Percentiles rank a stretch among this genome's conserved stretches.
phyloP scores from a whole-genome alignment of 768 basidiomycete species.

The Termitomyces sp. region DNA sequence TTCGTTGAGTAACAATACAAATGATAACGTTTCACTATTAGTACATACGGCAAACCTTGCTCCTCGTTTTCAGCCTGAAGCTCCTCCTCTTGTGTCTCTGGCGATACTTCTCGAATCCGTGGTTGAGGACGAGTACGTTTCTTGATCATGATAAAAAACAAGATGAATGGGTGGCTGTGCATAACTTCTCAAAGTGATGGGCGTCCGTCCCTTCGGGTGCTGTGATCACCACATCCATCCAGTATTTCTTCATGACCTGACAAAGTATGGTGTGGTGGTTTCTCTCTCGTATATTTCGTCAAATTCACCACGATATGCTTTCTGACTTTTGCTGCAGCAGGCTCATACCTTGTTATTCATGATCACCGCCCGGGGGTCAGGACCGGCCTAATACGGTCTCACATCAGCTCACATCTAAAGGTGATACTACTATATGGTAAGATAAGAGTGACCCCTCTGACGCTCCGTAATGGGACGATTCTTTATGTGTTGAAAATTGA shows the following conservation, averaged over 20 bases:
- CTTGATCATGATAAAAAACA: conserved; percentile 53
- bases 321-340: too few relatives aligned
- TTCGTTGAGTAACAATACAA: conserved; percentile 2
- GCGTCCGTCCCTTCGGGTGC: too few relatives aligned
- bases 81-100: conserved; percentile 32
- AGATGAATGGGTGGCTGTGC: conserved; percentile 14
- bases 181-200: too few relatives aligned
- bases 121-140: conserved; percentile 68
- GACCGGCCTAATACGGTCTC: too few relatives aligned
- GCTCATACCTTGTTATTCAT: not conserved
- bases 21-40: conserved; percentile 1
- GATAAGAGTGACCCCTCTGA: not conserved
- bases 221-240: too few relatives aligned
- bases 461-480: not conserved
- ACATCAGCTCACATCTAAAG: not conserved
- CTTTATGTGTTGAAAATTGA: not conserved
- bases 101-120: conserved; percentile 49
- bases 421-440: not conserved
- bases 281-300: not conserved
- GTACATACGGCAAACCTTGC: conserved; percentile 47
- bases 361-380: too few relatives aligned
- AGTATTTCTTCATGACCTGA: too few relatives aligned
- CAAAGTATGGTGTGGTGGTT: too few relatives aligned
- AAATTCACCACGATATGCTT: not conserved
- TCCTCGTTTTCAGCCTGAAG: conserved; percentile 38